Evolutionary conservation across 2,329 filamentous ascomycete species (phyloP).

Genomic region (Penicillium paneum): DNA sequence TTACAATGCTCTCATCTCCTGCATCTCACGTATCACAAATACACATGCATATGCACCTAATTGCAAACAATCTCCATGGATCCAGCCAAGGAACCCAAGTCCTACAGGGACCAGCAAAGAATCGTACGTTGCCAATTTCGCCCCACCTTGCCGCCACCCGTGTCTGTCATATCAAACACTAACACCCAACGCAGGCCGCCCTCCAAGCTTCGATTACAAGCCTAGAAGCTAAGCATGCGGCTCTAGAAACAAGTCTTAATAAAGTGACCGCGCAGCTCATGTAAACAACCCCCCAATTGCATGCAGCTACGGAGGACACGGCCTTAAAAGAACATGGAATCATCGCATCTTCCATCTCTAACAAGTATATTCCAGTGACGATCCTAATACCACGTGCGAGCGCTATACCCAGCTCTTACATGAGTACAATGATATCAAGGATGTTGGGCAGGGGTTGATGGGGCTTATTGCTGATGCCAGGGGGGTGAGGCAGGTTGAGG

Average conservation of each 20-base stretch:
- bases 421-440: conserved; percentile 68
- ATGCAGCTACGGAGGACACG: background rate
- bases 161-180: background rate
- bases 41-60: background rate
- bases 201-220: conserved; percentile 29
- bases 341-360: background rate
- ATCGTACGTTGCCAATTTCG: conserved; percentile 5
- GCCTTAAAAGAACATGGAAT: background rate
- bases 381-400: conserved; percentile 55
- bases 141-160: background rate
- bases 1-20: background rate
- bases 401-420: conserved; percentile 64
- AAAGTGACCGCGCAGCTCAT: conserved; percentile 36
- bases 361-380: conserved; percentile 24
- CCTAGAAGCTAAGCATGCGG: conserved; percentile 49
- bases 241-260: conserved; percentile 35
- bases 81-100: background rate
- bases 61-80: background rate
- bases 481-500: conserved; percentile 52
- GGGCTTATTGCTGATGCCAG: conserved; percentile 65
- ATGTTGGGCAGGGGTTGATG: conserved; percentile 64
- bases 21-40: background rate
- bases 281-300: conserved; percentile 21
- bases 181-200: conserved; percentile 14
- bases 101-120: conserved; percentile 15